These are phyloP conservation scores for Thraustochytrium striatum DNA, from an alignment of 352 stramenopile species.

Conservation along the genomic window DNA sequence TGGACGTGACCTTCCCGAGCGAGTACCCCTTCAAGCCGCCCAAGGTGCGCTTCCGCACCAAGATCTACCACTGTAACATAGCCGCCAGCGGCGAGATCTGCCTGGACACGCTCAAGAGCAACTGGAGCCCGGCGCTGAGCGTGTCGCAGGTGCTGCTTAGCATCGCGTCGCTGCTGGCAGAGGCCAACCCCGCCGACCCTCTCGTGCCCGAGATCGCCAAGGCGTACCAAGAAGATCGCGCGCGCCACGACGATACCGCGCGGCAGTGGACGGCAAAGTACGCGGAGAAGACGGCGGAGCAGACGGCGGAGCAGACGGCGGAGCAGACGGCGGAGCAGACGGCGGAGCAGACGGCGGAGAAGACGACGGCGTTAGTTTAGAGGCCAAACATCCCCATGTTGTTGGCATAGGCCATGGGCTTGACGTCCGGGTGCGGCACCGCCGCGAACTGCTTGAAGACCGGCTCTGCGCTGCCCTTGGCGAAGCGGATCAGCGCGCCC, in stretches of 20 bases:
- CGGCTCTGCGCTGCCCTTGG: slow-evolving; percentile 81
- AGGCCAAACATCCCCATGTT: slow-evolving; percentile 50
- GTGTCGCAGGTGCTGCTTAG: slow-evolving; percentile 83
- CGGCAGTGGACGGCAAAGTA: slow-evolving; percentile 22
- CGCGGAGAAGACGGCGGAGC: neutral
- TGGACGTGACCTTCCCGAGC: slow-evolving; percentile 89
- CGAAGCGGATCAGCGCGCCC: slow-evolving; percentile 97
- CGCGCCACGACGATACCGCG: slow-evolving; percentile 22
- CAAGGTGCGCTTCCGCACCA: slow-evolving; percentile 81
- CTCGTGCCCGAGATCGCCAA: slow-evolving; percentile 53
- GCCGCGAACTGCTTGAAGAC: slow-evolving; percentile 90
- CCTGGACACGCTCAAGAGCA: slow-evolving; percentile 95
- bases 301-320: neutral
- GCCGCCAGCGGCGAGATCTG: slow-evolving; percentile 94
- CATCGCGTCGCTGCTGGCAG: slow-evolving; percentile 81
- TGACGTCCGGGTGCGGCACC: slow-evolving; percentile 61
- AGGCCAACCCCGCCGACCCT: slow-evolving; percentile 67
- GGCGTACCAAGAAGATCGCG: slow-evolving; percentile 8
- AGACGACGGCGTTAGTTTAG: neutral
- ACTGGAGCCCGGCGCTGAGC: slow-evolving; percentile 88
- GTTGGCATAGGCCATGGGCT: slow-evolving; percentile 54
- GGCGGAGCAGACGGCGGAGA: too few species aligned
- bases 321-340: neutral
- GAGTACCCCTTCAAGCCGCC: slow-evolving; percentile 94
- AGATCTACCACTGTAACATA: slow-evolving; percentile 97